phyloP scores from a whole-genome alignment of 2,329 filamentous ascomycete species.

The Diaporthe velutina region DNA sequence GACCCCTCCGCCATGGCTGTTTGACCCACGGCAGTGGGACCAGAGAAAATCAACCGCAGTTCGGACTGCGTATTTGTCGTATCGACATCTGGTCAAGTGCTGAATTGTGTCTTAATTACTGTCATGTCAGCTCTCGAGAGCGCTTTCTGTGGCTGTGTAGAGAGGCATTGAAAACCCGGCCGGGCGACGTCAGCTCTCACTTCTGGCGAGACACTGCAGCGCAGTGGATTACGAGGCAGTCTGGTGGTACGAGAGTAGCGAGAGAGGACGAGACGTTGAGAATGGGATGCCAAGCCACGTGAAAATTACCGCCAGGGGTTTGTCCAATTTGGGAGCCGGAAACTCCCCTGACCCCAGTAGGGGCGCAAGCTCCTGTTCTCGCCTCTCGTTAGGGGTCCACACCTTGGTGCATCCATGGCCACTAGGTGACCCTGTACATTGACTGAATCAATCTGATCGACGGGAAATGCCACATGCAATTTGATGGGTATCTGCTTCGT shows the following conservation, averaged over 20 bases:
- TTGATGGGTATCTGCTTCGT: background rate
- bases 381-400: conserved; percentile 9
- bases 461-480: conserved; percentile 23
- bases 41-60: conserved; percentile 5
- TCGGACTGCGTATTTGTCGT: conserved; percentile 7
- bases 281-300: conserved; percentile 29
- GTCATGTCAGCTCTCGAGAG: background rate
- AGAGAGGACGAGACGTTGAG: conserved; percentile 15
- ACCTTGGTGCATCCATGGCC: conserved; percentile 4
- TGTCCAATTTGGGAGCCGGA: conserved; percentile 21
- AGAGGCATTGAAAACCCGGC: background rate
- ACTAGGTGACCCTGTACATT: conserved; percentile 12
- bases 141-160: background rate
- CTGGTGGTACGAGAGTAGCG: background rate
- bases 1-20: conserved; percentile 24
- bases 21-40: conserved; percentile 36
- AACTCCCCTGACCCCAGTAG: conserved; percentile 11
- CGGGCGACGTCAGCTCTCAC: background rate
- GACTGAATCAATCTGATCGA: conserved; percentile 27
- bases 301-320: conserved; percentile 31
- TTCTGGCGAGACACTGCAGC: background rate
- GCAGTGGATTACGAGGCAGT: conserved; percentile 4
- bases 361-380: conserved; percentile 11
- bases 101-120: background rate
- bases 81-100: background rate